A percentile compares a stretch with the other conserved stretches of the same genome.
Evolutionary conservation across 495 filamentous ascomycete species (phyloP).

Genomic region (Penicillium egyptiacum): DNA sequence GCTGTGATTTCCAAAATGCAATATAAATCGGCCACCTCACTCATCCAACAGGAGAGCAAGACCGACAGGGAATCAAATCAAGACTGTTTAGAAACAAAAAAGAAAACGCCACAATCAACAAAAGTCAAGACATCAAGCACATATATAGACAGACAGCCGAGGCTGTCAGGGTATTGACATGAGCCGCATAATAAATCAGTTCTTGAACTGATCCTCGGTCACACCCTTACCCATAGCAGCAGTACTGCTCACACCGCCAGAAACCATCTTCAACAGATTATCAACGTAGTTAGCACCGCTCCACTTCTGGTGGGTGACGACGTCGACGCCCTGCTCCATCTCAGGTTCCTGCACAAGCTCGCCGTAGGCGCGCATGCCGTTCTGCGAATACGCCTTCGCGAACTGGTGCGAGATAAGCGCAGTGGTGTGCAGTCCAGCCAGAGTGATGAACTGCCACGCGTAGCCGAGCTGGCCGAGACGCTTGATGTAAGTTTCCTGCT

Average conservation of each 20-base stretch:
- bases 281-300: conserved; percentile 92
- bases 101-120: conserved; percentile 8
- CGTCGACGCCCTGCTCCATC: conserved; percentile 85
- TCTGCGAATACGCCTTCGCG: conserved; percentile 72
- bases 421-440: conserved; percentile 94
- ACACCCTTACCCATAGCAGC: conserved; percentile 97
- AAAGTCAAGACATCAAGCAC: conserved; percentile 12
- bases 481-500: conserved; percentile 96
- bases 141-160: conserved; percentile 19
- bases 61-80: conserved; percentile 24
- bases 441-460: conserved; percentile 99
- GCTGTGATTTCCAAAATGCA: conserved; percentile 17
- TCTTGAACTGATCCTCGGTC: conserved; percentile 93
- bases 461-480: conserved; percentile 86
- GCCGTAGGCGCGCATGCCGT: conserved; percentile 95
- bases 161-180: conserved; percentile 13
- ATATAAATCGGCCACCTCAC: conserved; percentile 7
- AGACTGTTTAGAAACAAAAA: conserved; percentile 14
- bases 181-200: conserved; percentile 18
- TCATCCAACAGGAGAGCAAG: conserved; percentile 3
- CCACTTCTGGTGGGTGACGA: conserved; percentile 99
- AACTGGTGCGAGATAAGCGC: conserved; percentile 89
- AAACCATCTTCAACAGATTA: conserved; percentile 95
- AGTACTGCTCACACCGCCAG: conserved; percentile 85
- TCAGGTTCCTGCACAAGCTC: conserved; percentile 97